Base-by-base conservation (phyloP, 331 rosid species). In the Prunus yedoensis region DNA sequence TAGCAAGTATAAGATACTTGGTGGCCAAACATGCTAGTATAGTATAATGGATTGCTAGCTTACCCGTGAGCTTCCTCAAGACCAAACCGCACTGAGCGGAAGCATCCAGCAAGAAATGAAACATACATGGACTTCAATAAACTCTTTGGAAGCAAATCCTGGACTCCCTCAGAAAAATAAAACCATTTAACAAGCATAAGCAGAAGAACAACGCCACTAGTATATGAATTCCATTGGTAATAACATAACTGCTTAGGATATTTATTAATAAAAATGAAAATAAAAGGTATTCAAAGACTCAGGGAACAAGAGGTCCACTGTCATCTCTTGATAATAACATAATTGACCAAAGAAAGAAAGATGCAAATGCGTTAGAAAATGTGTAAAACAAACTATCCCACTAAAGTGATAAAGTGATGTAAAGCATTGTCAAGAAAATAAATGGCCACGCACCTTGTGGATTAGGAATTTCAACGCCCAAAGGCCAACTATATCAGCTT, bases 401-500 rank as follows among this genome's bases (percentile, higher is more conserved):
- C 47, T 49, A 61, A 70, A 17, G 57, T 35, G 80, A 66, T 52
- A 0, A 32, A 16, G 25, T 53, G 32, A 61, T 5, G 64, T 0
- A 8, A 10, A 20, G 14, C 32, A 52, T 49, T 21, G 6, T 68
- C 17, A 70, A 66, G 50, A 57, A 47, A 60, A 65, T 68, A 76
- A 51, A 66, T 72, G 64, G 38, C 45, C 41, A 63, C 82, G 56
- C 59, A 94, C 97, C 96, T 94, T 86, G 72, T 74, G 43, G 84
- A 87, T 84, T 74, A 94, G 80, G 80, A 90, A 94, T 80, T 80
- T 84, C 81, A 94, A 79, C 47, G 96, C 97, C 99, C 97, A 94
- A 27, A 94, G 96, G 74, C 99, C 99, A 68, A 94, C 99, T 78
- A 94, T 92, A 75, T 94, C 97, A 73, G 97, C 99, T 84, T 92